Percentiles rank a stretch among this genome's conserved stretches.
Evolutionary conservation across 140 eudicot genomes (phyloP).

Genomic region (Stevia rebaudiana): DNA sequence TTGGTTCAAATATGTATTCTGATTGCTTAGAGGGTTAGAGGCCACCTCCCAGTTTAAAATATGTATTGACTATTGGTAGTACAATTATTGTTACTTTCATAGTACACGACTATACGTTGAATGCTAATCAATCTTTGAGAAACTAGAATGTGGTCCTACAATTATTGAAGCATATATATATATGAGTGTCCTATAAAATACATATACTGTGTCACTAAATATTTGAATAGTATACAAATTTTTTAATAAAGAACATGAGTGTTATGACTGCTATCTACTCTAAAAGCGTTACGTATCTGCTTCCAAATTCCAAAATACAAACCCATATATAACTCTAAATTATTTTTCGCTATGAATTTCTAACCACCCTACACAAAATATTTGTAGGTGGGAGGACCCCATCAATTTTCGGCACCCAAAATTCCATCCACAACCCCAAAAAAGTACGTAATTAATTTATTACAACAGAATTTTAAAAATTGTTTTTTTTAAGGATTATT

Average conservation of each 20-base stretch:
- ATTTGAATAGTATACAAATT: neutral
- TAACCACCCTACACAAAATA: conserved; percentile 15
- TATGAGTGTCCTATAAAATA: neutral
- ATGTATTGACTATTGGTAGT: neutral
- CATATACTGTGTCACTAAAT: neutral
- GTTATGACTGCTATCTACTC: no score
- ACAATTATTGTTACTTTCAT: conserved; percentile 16
- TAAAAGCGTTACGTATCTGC: neutral
- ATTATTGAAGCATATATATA: conserved; percentile 1
- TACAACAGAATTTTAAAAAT: no score
- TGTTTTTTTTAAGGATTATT: no score
- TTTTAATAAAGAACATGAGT: neutral
- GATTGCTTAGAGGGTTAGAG: no score
- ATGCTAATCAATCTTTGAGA: neutral
- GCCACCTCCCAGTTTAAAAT: no score
- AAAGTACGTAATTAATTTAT: neutral
- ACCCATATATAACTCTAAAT: neutral
- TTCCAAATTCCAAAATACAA: neutral
- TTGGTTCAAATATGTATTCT: no score
- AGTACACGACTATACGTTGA: conserved; percentile 18
- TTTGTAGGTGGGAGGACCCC: conserved; percentile 10
- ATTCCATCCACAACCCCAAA: conserved; percentile 22
- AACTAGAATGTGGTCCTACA: conserved; percentile 16
- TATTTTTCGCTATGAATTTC: neutral
- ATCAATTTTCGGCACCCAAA: conserved; percentile 25